phyloP scores from a whole-genome alignment of 306 rosid species.

The Cicer chorassanicum region DNA sequence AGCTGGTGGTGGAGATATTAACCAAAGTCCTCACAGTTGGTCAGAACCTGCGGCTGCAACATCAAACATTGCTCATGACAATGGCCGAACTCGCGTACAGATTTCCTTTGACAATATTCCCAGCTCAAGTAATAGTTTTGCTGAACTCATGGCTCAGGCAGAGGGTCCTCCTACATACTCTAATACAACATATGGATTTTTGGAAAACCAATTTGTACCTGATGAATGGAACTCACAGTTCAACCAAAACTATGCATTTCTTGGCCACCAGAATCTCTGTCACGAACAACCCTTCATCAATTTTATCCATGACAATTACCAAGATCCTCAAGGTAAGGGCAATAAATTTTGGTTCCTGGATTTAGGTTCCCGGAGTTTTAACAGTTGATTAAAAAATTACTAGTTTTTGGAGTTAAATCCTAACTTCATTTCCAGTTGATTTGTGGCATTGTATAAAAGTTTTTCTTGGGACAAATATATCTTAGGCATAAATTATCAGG shows the following conservation, averaged over 20 bases:
- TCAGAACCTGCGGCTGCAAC: background rate
- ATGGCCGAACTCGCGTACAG: conserved; percentile 4
- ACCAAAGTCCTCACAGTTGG: background rate
- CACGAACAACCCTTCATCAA: background rate
- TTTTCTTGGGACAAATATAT: background rate
- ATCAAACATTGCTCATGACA: conserved; percentile 38
- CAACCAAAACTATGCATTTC: background rate
- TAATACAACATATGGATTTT: conserved; percentile 5
- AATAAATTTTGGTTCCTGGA: conserved; percentile 11
- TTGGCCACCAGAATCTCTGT: background rate
- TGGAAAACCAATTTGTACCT: conserved; percentile 29
- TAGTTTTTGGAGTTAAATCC: background rate
- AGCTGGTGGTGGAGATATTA: background rate
- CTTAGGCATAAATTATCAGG: too few species aligned
- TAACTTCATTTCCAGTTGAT: background rate
- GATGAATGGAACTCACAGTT: conserved; percentile 11
- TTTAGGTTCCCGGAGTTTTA: background rate
- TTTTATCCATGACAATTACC: background rate
- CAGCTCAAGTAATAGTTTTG: conserved; percentile 32
- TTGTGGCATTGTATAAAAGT: background rate
- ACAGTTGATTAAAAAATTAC: background rate
- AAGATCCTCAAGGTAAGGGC: conserved; percentile 45
- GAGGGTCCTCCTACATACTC: conserved; percentile 11
- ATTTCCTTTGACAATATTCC: conserved; percentile 6
- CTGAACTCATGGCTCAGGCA: conserved; percentile 42